Percentiles rank a stretch among this genome's conserved stretches.
Evolutionary conservation across 2,329 filamentous ascomycete genomes (phyloP).

Genomic region (Coniella vitis): DNA sequence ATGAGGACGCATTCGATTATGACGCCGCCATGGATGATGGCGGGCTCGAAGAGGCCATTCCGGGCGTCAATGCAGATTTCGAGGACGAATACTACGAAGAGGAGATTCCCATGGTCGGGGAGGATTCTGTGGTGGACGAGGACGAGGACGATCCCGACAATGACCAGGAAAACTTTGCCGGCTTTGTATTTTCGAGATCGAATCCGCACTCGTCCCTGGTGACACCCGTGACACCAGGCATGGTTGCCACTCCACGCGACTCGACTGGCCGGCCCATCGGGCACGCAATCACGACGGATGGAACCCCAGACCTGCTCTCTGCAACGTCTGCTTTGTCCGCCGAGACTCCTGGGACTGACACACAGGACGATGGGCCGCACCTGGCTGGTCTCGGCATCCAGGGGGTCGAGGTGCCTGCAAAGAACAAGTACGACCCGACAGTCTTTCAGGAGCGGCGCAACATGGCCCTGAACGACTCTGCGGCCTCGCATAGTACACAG

Average conservation of each 20-base stretch:
- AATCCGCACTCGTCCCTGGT: constrained; percentile 42
- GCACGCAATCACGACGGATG: constrained; percentile 45
- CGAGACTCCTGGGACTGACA: not conserved
- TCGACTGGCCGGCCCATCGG: constrained; percentile 48
- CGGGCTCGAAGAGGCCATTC: constrained; percentile 60
- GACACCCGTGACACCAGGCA: constrained; percentile 42
- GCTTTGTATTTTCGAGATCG: constrained; percentile 52
- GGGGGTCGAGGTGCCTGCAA: constrained; percentile 21
- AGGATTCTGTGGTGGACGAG: constrained; percentile 17
- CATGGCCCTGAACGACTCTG: constrained; percentile 7
- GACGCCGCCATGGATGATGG: constrained; percentile 60
- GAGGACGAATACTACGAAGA: constrained; percentile 31
- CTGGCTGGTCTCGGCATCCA: constrained; percentile 39
- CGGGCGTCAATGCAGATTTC: constrained; percentile 46
- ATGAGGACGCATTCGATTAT: constrained; percentile 54
- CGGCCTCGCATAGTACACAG: not conserved
- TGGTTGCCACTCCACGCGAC: constrained; percentile 49
- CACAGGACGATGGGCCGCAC: constrained; percentile 15
- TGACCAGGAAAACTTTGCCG: constrained; percentile 55
- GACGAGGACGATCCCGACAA: constrained; percentile 40
- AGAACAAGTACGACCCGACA: constrained; percentile 17
- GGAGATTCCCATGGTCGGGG: constrained; percentile 14
- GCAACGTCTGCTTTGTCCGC: constrained; percentile 15
- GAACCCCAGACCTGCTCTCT: constrained; percentile 25
- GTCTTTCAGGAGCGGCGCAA: constrained; percentile 14